Evolutionary conservation across 2,329 filamentous ascomycete species (phyloP).

Genomic region (Basipetospora chlamydospora): DNA sequence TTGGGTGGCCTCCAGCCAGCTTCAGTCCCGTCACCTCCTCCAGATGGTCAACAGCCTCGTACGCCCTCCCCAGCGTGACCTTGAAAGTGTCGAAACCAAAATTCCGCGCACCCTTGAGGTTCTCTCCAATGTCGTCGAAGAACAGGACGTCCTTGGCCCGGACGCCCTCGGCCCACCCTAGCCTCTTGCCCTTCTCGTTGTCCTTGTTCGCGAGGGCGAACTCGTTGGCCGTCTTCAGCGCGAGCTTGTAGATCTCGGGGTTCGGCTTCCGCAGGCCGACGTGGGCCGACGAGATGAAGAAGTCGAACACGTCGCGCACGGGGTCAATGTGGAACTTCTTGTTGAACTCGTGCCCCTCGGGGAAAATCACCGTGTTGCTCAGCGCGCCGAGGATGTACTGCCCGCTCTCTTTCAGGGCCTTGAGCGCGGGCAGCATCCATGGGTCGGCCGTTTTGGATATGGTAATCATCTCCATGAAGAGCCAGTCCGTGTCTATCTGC

Average conservation of each 20-base stretch:
- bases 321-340: constrained; percentile 38
- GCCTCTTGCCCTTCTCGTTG: constrained; percentile 17
- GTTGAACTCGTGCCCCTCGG: constrained; percentile 43
- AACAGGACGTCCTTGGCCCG: constrained; percentile 61
- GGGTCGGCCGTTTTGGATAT: constrained; percentile 58
- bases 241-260: constrained; percentile 61
- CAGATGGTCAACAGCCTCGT: constrained; percentile 68
- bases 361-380: constrained; percentile 83
- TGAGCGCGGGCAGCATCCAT: constrained; percentile 74
- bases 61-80: constrained; percentile 63
- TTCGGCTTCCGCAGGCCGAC: constrained; percentile 82
- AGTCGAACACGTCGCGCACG: constrained; percentile 58
- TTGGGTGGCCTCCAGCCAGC: constrained; percentile 40
- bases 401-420: constrained; percentile 48
- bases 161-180: constrained; percentile 36
- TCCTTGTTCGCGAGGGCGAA: constrained; percentile 27
- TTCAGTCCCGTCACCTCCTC: constrained; percentile 59
- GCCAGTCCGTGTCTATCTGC: constrained; percentile 55
- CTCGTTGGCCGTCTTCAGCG: constrained; percentile 51
- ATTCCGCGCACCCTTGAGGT: constrained; percentile 64
- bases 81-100: constrained; percentile 73
- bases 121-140: constrained; percentile 87
- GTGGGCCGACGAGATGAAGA: constrained; percentile 78
- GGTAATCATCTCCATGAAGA: constrained; percentile 90
- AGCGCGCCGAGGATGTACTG: constrained; percentile 65